These are phyloP conservation scores for Macrolepiota dolichaula DNA, from an alignment of 768 basidiomycete species.

Conservation along the genomic window DNA sequence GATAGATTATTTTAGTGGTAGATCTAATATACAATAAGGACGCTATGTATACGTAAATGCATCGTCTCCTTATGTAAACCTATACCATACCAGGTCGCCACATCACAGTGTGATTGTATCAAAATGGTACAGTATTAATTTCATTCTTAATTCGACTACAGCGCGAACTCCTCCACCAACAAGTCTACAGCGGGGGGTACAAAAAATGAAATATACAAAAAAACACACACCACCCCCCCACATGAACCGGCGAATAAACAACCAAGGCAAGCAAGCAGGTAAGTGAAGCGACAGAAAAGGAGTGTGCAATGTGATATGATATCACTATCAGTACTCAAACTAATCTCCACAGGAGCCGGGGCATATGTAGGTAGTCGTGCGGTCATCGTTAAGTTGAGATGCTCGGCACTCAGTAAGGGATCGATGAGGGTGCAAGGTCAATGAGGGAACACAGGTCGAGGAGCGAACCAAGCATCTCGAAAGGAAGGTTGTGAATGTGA, in stretches of 20 bases:
- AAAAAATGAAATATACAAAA: constrained; percentile 3
- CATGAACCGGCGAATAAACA: constrained; percentile 2
- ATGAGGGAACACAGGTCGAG: not conserved
- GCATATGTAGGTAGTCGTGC: not conserved
- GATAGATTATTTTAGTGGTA: too few species aligned
- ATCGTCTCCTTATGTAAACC: not conserved
- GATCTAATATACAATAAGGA: not conserved
- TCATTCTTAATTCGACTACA: constrained; percentile 9
- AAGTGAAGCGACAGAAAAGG: not conserved
- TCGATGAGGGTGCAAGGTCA: not conserved
- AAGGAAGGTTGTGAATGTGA: not conserved
- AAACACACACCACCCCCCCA: constrained; percentile 5
- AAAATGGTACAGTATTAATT: constrained; percentile 6
- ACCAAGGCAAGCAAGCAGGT: not conserved
- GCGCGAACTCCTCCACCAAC: not conserved
- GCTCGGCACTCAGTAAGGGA: constrained; percentile 4
- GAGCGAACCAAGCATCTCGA: not conserved
- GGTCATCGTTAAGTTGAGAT: not conserved
- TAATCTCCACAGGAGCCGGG: not conserved
- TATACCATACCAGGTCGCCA: not conserved
- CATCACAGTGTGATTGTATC: not conserved
- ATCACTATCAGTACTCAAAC: constrained; percentile 9
- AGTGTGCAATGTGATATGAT: constrained; percentile 2
- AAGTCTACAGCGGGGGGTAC: constrained; percentile 1
- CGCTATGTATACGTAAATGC: not conserved